Evolutionary conservation across 2,329 filamentous ascomycete species (phyloP), one percentile per base, ranked within the genome.

Genomic region (Ophiostoma quercus): DNA sequence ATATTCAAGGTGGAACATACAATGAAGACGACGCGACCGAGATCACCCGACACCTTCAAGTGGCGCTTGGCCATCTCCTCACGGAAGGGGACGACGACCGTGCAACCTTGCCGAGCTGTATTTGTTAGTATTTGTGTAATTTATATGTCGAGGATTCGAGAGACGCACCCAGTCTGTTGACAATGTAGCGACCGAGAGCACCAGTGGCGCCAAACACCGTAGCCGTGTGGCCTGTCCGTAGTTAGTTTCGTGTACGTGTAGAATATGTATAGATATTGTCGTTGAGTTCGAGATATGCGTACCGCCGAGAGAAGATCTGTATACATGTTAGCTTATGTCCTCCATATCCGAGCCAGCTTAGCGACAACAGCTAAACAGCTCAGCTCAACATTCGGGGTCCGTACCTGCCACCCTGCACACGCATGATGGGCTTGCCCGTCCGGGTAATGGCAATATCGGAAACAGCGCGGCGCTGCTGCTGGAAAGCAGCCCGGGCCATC

Each of bases 41-140:
- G 84, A 81, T 99, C 95, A 81, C 95, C 95, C n/a, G 92, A 86
- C 71, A 97, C 89, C 83, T 98, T 98, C 77, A 99, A 84, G 83
- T 98, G 94, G 75, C 95, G 90, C 86, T 98, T 98, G 75, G 90
- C 85, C 94, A 97, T 98, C 82, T 98, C 95, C 84, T 99, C 95
- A 65, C 95, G 90, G 85, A 88, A 99, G 67, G 95, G 95, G 71
- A 98, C 81, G 71, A 99, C 88, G 57, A 99, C 95, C 54, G 91
- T 97, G 81, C 92, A 96, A 89, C 95, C 95, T 82, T 93, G 88
- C 73, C 92, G 90, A 75, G 95, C 94, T 96, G 77, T 77, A 67
- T 1, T 32, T 71, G n/a, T 65, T 22, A 65, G 62, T 65, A 41
- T n/a, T 41, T 57, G 41, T 51, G 51, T 67, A 19, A 0, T 14